A percentile compares a stretch with the other conserved stretches of the same genome.
phyloP scores from a whole-genome alignment of 345 rosid genomes.

The Camelina sativa region DNA sequence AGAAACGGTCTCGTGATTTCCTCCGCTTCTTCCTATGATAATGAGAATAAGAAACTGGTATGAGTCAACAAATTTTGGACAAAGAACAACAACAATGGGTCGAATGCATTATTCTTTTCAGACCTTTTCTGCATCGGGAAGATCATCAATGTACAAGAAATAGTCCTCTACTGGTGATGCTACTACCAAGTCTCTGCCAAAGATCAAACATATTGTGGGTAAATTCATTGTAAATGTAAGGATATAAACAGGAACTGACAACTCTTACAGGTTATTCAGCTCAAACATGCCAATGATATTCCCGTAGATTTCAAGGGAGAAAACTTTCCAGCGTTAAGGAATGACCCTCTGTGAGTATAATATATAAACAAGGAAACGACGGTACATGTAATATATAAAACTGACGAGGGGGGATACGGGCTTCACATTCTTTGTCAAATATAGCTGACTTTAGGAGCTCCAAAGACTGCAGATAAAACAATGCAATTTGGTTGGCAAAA shows the following conservation, averaged over 20 bases:
- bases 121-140: conserved; percentile 70
- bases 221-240: conserved; percentile 1
- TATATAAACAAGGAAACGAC: conserved; percentile 11
- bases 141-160: conserved; percentile 79
- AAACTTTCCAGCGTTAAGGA: conserved; percentile 77
- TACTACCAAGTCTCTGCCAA: conserved; percentile 87
- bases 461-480: conserved; percentile 59
- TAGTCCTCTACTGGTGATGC: conserved; percentile 95
- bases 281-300: conserved; percentile 95
- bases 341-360: conserved; percentile 4
- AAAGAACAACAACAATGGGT: not conserved
- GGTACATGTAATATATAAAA: conserved; percentile 1
- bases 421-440: conserved; percentile 81
- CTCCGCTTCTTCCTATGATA: conserved; percentile 64
- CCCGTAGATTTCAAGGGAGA: conserved; percentile 91
- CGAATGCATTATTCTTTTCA: conserved; percentile 16
- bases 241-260: not conserved
- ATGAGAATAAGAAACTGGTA: conserved; percentile 6
- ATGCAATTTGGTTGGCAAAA: conserved; percentile 12
- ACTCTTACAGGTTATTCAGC: conserved; percentile 91
- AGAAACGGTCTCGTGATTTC: conserved; percentile 61
- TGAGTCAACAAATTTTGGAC: not conserved
- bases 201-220: conserved; percentile 40
- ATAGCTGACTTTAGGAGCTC: conserved; percentile 80
- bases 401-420: conserved; percentile 73